These are phyloP conservation scores for Lonicera japonica DNA, from an alignment of 129 eudicot species.

Conservation along the genomic window DNA sequence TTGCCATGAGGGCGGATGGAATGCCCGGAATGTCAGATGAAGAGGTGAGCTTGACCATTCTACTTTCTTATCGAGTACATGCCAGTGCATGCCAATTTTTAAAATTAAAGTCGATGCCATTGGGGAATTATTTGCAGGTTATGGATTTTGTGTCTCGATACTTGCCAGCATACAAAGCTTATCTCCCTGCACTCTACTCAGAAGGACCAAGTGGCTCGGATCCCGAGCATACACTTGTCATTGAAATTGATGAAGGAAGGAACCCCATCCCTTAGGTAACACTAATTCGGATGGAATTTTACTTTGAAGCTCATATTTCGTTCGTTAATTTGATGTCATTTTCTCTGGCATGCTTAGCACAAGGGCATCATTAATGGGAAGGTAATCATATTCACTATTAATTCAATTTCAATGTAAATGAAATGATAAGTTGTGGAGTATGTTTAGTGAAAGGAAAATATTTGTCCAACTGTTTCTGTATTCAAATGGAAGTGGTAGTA, in stretches of 20 bases:
- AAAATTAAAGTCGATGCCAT: neutral
- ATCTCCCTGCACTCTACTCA: conserved; percentile 79
- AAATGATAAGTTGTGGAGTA: conserved; percentile 2
- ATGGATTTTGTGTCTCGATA: conserved; percentile 88
- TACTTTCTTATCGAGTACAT: neutral
- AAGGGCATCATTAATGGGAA: neutral
- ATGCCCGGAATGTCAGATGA: conserved; percentile 87
- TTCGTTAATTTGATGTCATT: neutral
- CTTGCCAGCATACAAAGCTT: conserved; percentile 96
- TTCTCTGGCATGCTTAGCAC: conserved; percentile 12
- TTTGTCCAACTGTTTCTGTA: neutral
- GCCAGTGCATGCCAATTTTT: neutral
- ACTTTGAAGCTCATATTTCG: conserved; percentile 3
- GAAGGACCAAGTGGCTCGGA: conserved; percentile 94
- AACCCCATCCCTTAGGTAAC: conserved; percentile 73
- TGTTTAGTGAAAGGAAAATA: conserved; percentile 8
- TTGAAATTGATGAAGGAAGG: conserved; percentile 92
- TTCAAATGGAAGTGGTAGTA: neutral
- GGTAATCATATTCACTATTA: conserved; percentile 4
- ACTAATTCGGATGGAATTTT: conserved; percentile 6
- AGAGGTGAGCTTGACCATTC: conserved; percentile 48
- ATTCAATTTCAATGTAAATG: conserved; percentile 21
- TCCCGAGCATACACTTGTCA: conserved; percentile 55
- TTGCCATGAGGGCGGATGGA: conserved; percentile 90
- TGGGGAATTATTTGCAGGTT: conserved; percentile 32